These are phyloP conservation scores for Microbotryum scabiosae DNA, from an alignment of 1,284 basidiomycete genomes.

Conservation along the genomic window DNA sequence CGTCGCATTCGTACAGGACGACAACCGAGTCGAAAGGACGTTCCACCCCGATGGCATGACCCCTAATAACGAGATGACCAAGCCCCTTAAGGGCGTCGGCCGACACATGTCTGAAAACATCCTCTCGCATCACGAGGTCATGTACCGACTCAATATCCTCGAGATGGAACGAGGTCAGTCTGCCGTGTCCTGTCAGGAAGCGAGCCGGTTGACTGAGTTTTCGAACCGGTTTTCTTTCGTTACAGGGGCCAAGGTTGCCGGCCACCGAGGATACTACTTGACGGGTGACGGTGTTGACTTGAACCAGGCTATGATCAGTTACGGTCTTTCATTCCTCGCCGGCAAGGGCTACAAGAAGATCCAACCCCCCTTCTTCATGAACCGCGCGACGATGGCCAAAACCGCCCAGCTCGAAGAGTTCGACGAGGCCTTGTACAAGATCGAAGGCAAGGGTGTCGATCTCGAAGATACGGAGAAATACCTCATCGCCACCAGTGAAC, in stretches of 20 bases:
- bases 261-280: constrained; percentile 93
- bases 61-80: constrained; percentile 46
- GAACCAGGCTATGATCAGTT: constrained; percentile 91
- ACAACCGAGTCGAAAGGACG: constrained; percentile 66
- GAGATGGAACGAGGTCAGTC: constrained; percentile 81
- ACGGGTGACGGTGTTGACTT: constrained; percentile 93
- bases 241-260: constrained; percentile 77
- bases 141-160: constrained; percentile 85
- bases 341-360: constrained; percentile 81
- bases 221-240: background rate
- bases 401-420: constrained; percentile 97
- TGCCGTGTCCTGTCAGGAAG: background rate
- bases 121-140: constrained; percentile 92
- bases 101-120: constrained; percentile 60
- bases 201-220: background rate
- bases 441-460: constrained; percentile 50
- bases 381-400: constrained; percentile 93
- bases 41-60: constrained; percentile 81
- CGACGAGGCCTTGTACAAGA: constrained; percentile 97
- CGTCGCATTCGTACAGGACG: constrained; percentile 53
- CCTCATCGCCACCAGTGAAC: constrained; percentile 96
- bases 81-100: constrained; percentile 41
- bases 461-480: constrained; percentile 90
- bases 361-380: constrained; percentile 97
- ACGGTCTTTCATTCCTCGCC: constrained; percentile 87